Base-by-base conservation (phyloP, 768 basidiomycete species). In the Suillus cothurnatus region DNA sequence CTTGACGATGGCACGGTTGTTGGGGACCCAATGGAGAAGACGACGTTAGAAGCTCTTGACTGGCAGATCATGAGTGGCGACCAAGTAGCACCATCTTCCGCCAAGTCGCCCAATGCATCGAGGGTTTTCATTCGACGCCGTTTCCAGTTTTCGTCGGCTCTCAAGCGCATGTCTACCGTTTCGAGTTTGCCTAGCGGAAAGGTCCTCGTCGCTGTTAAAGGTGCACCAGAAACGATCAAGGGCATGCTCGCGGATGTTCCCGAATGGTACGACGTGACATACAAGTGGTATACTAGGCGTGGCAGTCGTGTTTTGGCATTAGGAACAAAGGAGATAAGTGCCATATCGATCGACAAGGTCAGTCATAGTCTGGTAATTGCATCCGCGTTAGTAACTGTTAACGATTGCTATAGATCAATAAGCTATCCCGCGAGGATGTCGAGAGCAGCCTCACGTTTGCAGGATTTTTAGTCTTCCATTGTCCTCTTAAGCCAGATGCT, bases 11-110 rank as follows among this genome's bases (percentile, higher is more conserved):
- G 94, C 11, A 90, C 90, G 1, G 81, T 96, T 43, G 96, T 99
- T 50, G 97, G 97, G 4, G 97, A 99, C 74, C 97, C 97, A 0
- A 99, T 99, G 97, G 97, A 99, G 78, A 95, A 96, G 80, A 96
- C 93, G 0, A 97, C 97, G 0, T 81, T 99, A 8, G 92, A 93
- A 66, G 90, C 94, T 3, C 83, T 99, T 34, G 89, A 93, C 57
- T 99, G 97, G 97, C 88, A 87, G 64, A 76, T 99, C 47, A 80
- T 76, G 12, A 87, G 88, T 78, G 92, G 92, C 38, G 93, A 97
- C 70, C 75, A 82, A n/a, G 80, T 97, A 66, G 77, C 86, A 2
- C 89, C 94, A 0, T 78, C 82, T 39, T 74, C 80, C 2, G 70
- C 74, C 57, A 78, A 79, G 14, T 84, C 87, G 0, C 79, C 86